Conservation (phyloP, 345 rosid species). For the Linum trigynum region DNA sequence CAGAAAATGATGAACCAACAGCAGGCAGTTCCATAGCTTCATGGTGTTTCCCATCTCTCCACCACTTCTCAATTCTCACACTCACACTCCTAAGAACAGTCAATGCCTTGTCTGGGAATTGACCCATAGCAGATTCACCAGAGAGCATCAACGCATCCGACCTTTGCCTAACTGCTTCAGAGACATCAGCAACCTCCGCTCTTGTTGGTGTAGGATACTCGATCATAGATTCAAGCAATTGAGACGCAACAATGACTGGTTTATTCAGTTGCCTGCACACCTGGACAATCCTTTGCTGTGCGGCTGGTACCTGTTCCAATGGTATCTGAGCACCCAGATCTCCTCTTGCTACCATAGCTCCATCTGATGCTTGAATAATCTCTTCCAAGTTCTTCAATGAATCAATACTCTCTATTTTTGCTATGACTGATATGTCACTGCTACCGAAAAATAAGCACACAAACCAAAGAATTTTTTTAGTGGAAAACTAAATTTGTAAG, state of each 20-base stretch:
- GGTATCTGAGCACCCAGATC: constrained; percentile 76
- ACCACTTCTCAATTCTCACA: constrained; percentile 54
- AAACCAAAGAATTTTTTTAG: background rate
- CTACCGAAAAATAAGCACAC: constrained; percentile 21
- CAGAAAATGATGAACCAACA: constrained; percentile 39
- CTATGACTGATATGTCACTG: constrained; percentile 50
- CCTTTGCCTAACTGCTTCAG: constrained; percentile 62
- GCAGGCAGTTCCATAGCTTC: constrained; percentile 21
- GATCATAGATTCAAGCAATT: constrained; percentile 71
- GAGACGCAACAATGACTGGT: constrained; percentile 72
- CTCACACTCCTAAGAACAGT: constrained; percentile 48
- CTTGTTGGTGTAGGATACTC: constrained; percentile 77
- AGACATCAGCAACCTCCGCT: constrained; percentile 76
- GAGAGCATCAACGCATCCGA: constrained; percentile 71
- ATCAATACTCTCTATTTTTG: constrained; percentile 64
- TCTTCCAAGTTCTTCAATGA: constrained; percentile 52
- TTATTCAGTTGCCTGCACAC: constrained; percentile 53
- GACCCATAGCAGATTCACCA: constrained; percentile 68
- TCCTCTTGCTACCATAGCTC: constrained; percentile 70
- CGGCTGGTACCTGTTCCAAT: constrained; percentile 60
- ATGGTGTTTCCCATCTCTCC: constrained; percentile 36
- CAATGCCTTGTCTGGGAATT: constrained; percentile 52
- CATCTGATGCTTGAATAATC: constrained; percentile 59
- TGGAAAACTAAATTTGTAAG: background rate
- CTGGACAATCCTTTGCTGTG: constrained; percentile 43